phyloP scores from a whole-genome alignment of 1,284 basidiomycete genomes.

The Microbotryum silenes-acaulis region DNA sequence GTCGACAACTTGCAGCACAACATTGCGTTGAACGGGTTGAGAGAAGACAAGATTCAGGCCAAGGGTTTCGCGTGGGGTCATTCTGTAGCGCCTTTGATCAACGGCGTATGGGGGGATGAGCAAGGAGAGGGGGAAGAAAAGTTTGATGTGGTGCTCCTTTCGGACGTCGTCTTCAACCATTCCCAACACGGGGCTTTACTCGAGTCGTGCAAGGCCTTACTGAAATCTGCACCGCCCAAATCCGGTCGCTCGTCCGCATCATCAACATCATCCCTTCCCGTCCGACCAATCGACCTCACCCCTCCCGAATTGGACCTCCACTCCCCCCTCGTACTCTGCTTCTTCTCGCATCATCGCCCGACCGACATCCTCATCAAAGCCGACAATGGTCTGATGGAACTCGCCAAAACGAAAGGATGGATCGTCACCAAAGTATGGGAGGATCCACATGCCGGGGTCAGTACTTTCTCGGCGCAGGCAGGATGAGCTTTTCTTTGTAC shows the following conservation, averaged over 20 bases:
- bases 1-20: conserved; percentile 71
- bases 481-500: not conserved
- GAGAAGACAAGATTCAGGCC: too few species aligned
- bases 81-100: not conserved
- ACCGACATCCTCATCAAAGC: conserved; percentile 56
- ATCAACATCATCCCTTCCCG: not conserved
- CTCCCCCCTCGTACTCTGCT: conserved; percentile 65
- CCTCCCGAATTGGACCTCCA: conserved; percentile 28
- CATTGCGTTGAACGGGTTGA: conserved; percentile 50
- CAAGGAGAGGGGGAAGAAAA: conserved; percentile 21
- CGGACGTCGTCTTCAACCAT: conserved; percentile 76
- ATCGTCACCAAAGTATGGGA: conserved; percentile 62
- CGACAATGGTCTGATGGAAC: conserved; percentile 72
- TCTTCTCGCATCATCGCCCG: conserved; percentile 67
- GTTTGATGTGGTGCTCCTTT: conserved; percentile 80
- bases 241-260: conserved; percentile 11
- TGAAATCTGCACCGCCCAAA: conserved; percentile 19
- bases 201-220: conserved; percentile 56
- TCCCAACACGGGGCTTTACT: conserved; percentile 74
- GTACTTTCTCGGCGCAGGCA: not conserved
- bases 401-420: conserved; percentile 65
- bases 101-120: not conserved
- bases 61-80: too few species aligned
- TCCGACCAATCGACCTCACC: not conserved
- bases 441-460: conserved; percentile 40